A percentile compares a stretch with the other conserved stretches of the same genome.
Evolutionary conservation across 805 yeast species (phyloP).

Genomic region (Candida pini): DNA sequence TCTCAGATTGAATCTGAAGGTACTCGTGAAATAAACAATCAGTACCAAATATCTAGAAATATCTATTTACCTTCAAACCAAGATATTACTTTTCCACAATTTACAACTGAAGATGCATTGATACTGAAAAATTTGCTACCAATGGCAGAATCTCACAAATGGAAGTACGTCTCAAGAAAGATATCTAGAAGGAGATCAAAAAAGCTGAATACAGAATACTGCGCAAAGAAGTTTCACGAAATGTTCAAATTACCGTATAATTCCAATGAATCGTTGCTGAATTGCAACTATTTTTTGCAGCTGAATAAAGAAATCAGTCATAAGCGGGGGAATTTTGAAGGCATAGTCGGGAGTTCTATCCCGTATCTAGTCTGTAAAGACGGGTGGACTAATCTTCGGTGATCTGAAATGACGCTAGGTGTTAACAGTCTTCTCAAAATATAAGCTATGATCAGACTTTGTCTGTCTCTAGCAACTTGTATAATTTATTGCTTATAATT

Average conservation of each 20-base stretch:
- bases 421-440: too few relatives aligned
- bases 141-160: slow-evolving; percentile 28
- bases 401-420: too few relatives aligned
- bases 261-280: slow-evolving; percentile 18
- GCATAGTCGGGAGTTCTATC: slow-evolving; percentile 27
- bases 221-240: slow-evolving; percentile 26
- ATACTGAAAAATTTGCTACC: slow-evolving; percentile 25
- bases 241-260: slow-evolving; percentile 29
- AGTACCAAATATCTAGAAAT: slow-evolving; percentile 8
- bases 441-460: too few relatives aligned
- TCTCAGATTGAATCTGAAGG: too few relatives aligned
- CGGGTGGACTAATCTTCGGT: slow-evolving; percentile 27
- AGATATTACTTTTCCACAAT: slow-evolving; percentile 16
- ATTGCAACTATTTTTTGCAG: slow-evolving; percentile 17
- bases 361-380: slow-evolving; percentile 27
- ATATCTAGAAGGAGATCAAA: slow-evolving; percentile 26
- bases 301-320: slow-evolving; percentile 4
- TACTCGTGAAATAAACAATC: slow-evolving; percentile 15
- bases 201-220: slow-evolving; percentile 26
- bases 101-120: slow-evolving; percentile 27
- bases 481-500: too few relatives aligned
- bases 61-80: slow-evolving; percentile 24
- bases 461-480: too few relatives aligned
- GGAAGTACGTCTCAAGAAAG: slow-evolving; percentile 28
- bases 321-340: slow-evolving; percentile 21